Percentiles rank a stretch among this genome's conserved stretches.
phyloP scores from a whole-genome alignment of 192 early-diverging fungal species.

The Thoreauomyces humboldtii region DNA sequence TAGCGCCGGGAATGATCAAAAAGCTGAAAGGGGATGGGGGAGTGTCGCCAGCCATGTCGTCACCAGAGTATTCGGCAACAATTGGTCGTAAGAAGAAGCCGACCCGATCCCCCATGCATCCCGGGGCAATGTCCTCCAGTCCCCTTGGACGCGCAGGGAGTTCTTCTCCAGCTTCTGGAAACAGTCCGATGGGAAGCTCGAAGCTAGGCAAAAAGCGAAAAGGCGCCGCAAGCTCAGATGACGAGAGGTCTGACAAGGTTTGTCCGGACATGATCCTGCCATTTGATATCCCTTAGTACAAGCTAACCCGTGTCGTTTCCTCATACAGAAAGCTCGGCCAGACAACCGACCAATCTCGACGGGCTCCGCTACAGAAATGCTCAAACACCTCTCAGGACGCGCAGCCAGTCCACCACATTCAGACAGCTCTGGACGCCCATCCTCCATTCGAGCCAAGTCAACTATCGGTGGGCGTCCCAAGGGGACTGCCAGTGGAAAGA shows the following conservation, averaged over 20 bases:
- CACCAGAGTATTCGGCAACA: conserved; percentile 6
- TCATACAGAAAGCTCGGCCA: conserved; percentile 9
- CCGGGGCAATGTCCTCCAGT: conserved; percentile 1
- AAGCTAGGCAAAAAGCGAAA: conserved; percentile 8
- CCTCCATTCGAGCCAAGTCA: conserved; percentile 15
- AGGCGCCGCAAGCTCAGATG: conserved; percentile 8
- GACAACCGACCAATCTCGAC: conserved; percentile 10
- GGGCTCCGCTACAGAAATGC: conserved; percentile 17
- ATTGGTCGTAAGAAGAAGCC: background rate
- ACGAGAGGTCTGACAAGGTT: conserved; percentile 18
- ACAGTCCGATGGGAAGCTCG: conserved; percentile 7
- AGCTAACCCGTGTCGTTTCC: background rate
- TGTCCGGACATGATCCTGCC: background rate
- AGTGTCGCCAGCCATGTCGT: conserved; percentile 7
- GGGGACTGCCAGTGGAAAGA: background rate
- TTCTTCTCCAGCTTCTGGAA: conserved; percentile 6
- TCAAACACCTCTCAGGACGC: conserved; percentile 6
- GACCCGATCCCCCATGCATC: background rate
- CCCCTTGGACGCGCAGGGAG: background rate
- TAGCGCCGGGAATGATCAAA: background rate
- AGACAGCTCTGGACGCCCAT: background rate
- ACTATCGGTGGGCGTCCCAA: conserved; percentile 8
- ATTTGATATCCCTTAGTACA: background rate
- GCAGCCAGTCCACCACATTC: conserved; percentile 12
- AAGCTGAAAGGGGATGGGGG: background rate